Base-by-base conservation (phyloP, 139 green algal species). In the Chlamydomonas sphaeroides region DNA sequence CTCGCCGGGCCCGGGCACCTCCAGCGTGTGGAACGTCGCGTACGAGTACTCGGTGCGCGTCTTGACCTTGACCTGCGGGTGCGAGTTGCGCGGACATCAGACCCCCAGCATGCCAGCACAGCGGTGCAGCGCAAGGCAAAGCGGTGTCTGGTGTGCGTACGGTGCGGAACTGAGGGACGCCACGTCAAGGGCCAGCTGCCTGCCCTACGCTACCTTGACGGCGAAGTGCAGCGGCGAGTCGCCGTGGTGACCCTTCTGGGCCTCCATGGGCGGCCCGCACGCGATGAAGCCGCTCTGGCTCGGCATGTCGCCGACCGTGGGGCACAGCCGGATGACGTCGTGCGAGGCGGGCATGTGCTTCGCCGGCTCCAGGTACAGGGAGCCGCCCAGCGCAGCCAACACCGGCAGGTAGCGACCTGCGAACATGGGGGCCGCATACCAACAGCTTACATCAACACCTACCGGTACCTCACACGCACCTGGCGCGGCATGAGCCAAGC, bases 341-440 rank as follows among this genome's bases (percentile, higher is more conserved):
- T 94, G 90, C 28, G 86, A 36, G 5, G 92, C 84, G 53, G 95
- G 84, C 53, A 73, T 23, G 70, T 91, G 93, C 3, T 86, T 85
- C 3, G 82, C 67, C 18, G 94, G 89, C 63, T 88, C 76, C 70
- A 96, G 70, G 79, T 92, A 95, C 78, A 97, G 87, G 35, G 88
- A 68, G 33, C 93, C 94, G 5, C 86, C 89, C 56, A 97, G 84
- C 65, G 91, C 92, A 10, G 93, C 92, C 28, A 92, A 87, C 45
- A 96, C 71, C 20, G 94, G 93, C 45, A 97, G 81, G 78, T 95
- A 97, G 30, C 85, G 78, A 2, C 93, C 92, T 91, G 91, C 41
- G 53, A 30, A 62, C 15, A 62, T 10, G 21, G 53, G 11, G 45
- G n/a, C n/a, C n/a, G n/a, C n/a, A n/a, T n/a, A n/a, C n/a, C n/a